Evolutionary conservation across 345 rosid species (phyloP).

Genomic region (Camelina hispida): DNA sequence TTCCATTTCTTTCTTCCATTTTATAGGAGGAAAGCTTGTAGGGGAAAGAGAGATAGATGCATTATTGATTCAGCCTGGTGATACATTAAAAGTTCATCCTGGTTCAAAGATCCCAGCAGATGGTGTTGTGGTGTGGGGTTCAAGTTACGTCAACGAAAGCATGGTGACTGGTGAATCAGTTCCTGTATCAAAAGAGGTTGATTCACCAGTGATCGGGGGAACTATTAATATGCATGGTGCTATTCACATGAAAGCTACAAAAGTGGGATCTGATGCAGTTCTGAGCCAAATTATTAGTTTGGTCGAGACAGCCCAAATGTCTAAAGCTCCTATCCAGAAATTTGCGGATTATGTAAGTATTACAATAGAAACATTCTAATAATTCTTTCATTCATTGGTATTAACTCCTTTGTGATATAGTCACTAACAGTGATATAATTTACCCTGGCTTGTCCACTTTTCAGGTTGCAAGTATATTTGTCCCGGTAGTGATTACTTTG

Average conservation of each 20-base stretch:
- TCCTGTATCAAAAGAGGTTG: slow-evolving; percentile 79
- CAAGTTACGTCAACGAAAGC: slow-evolving; percentile 94
- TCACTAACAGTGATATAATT: neutral
- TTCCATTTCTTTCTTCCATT: slow-evolving; percentile 25
- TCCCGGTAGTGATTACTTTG: slow-evolving; percentile 82
- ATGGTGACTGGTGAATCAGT: slow-evolving; percentile 98
- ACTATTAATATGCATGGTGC: slow-evolving; percentile 96
- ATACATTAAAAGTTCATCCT: slow-evolving; percentile 90
- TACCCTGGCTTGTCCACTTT: slow-evolving; percentile 34
- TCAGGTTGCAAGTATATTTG: slow-evolving; percentile 99
- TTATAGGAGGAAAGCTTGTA: slow-evolving; percentile 64
- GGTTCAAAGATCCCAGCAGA: slow-evolving; percentile 97
- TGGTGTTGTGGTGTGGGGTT: slow-evolving; percentile 92
- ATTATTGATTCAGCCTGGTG: slow-evolving; percentile 91
- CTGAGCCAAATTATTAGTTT: slow-evolving; percentile 95
- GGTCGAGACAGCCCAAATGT: slow-evolving; percentile 99
- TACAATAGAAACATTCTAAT: slow-evolving; percentile 14
- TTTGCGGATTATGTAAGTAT: slow-evolving; percentile 95
- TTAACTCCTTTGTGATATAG: neutral
- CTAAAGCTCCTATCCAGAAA: slow-evolving; percentile 99
- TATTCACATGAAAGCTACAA: slow-evolving; percentile 84
- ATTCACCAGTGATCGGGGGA: slow-evolving; percentile 88
- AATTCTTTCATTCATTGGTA: neutral
- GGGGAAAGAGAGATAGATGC: slow-evolving; percentile 96
- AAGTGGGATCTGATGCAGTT: slow-evolving; percentile 92